Base-by-base conservation (phyloP, 306 rosid genomes). In the Comarum palustre region DNA sequence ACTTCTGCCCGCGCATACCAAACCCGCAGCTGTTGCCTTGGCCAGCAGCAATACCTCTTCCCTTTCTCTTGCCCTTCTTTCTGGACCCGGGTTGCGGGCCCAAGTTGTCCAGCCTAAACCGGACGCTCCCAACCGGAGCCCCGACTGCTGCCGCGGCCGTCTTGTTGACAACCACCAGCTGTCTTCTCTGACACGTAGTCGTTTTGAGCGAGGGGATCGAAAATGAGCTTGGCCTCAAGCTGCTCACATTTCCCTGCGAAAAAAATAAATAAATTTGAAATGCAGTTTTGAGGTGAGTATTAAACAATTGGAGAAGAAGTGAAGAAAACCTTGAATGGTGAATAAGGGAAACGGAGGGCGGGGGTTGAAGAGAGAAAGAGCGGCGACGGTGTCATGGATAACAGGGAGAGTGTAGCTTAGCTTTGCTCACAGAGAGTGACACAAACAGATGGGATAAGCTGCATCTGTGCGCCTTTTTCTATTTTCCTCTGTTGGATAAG, bases 1-100 rank as follows among this genome's bases (percentile, higher is more conserved):
- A 91, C 72, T 94, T 94, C 86, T 94, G 99, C 4, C 99, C 99
- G 43, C 97, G 85, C 99, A 94, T 94, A 2, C 99, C 97, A 66
- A 94, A 94, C 32, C 99, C 99, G 59, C 99, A 94, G 80, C 99
- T 94, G n/a, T 86, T 89, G 1, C 99, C 97, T 82, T 94, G 97
- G 32, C 97, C 99, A 2, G 99, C 97, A 0, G 99, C n/a, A 20
- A 86, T 85, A 41, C 99, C 99, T 77, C 99, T 80, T 0, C 97
- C 97, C 82, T 90, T 95, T 83, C 96, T 87, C 90, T 94, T 94
- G 0, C 79, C 86, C 85, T 71, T 94, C 89, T 88, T 91, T 70
- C 96, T 89, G 5, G 99, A 91, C 75, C 99, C 99, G 2, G 88
- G 89, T 69, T 94, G 99, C 0, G 99, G 99, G n/a, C 96, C 97